A percentile compares a stretch with the other conserved stretches of the same genome.
Conservation (phyloP, 441 rosid species). For the Adansonia grandidieri region DNA sequence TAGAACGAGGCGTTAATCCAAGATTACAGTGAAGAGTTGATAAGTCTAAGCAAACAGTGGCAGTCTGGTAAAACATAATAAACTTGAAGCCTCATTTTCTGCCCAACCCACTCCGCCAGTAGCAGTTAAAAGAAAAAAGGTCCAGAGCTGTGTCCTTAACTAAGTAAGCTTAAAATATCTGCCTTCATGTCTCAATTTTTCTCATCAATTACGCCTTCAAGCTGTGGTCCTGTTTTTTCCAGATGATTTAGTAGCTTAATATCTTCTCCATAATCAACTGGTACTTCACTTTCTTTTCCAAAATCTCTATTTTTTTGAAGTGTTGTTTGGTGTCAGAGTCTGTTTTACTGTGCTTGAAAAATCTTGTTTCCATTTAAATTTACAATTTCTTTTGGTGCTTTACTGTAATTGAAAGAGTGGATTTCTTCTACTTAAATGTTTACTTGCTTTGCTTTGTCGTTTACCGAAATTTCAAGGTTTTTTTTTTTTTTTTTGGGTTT, state of each 20-base stretch:
- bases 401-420: neutral
- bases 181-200: neutral
- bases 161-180: too few species aligned
- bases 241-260: neutral
- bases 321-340: neutral
- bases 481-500: neutral
- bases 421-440: slow-evolving; percentile 10
- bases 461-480: neutral
- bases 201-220: neutral
- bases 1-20: too few species aligned
- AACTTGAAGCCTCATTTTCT: neutral
- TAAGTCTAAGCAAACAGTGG: slow-evolving; percentile 11
- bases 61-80: slow-evolving; percentile 19
- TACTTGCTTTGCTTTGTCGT: slow-evolving; percentile 3
- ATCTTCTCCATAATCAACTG: neutral
- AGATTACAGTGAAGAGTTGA: too few species aligned
- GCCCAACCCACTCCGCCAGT: neutral
- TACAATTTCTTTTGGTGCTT: neutral
- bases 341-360: slow-evolving; percentile 2
- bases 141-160: neutral
- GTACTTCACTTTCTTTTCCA: neutral
- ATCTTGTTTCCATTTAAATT: neutral
- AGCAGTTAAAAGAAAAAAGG: neutral
- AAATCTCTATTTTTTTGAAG: neutral
- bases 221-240: neutral